These are phyloP conservation scores for Podila verticillata DNA, from an alignment of 192 early-diverging fungal species.

Conservation along the genomic window DNA sequence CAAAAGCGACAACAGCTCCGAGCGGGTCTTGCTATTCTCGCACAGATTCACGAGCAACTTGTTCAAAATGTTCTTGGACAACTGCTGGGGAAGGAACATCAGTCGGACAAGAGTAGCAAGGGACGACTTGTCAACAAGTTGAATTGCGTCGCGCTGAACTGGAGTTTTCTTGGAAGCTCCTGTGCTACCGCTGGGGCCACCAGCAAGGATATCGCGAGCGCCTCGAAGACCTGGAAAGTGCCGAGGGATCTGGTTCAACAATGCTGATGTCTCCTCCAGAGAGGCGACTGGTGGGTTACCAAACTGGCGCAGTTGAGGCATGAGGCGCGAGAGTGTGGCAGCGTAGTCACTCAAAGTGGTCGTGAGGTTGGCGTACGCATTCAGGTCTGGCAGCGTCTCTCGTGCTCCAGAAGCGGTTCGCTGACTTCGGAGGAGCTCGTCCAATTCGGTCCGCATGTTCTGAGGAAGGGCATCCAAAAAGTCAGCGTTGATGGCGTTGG, in stretches of 20 bases:
- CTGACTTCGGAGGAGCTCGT: conserved; percentile 68
- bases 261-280: conserved; percentile 61
- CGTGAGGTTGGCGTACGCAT: background rate
- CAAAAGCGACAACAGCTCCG: conserved; percentile 87
- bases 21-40: conserved; percentile 87
- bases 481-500: conserved; percentile 72
- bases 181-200: conserved; percentile 9
- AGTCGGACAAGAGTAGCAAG: conserved; percentile 86
- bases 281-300: conserved; percentile 54
- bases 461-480: conserved; percentile 93
- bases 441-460: conserved; percentile 90
- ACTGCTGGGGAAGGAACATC: conserved; percentile 87
- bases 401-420: conserved; percentile 13
- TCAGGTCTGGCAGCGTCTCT: background rate
- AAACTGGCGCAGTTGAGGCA: conserved; percentile 63
- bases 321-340: conserved; percentile 61
- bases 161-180: conserved; percentile 49
- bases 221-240: conserved; percentile 47
- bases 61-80: conserved; percentile 72
- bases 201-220: conserved; percentile 40
- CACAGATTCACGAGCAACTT: conserved; percentile 82
- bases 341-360: conserved; percentile 57
- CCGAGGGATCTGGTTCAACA: conserved; percentile 27
- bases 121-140: conserved; percentile 84
- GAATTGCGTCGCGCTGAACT: conserved; percentile 71